Conservation (phyloP, 129 eudicot species). For the Deinandra increscens region DNA sequence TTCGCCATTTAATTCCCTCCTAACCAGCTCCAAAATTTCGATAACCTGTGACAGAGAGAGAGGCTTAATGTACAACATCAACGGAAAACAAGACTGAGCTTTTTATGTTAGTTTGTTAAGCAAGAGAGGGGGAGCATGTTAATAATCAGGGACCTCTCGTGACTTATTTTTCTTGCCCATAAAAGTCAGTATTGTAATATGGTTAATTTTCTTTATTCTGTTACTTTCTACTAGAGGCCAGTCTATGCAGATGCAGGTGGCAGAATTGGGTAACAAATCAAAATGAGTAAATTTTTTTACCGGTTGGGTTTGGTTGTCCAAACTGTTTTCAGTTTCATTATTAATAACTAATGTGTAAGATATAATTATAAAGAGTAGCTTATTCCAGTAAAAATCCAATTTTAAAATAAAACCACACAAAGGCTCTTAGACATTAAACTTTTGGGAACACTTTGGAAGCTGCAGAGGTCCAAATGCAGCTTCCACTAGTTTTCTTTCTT, state of each 20-base stretch:
- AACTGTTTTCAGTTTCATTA: background rate
- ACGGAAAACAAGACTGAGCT: background rate
- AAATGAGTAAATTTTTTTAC: background rate
- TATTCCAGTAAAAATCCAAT: background rate
- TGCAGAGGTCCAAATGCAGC: too few relatives aligned
- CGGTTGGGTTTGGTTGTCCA: background rate
- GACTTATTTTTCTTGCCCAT: background rate
- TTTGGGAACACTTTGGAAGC: background rate
- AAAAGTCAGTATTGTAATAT: background rate
- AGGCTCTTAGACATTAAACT: background rate
- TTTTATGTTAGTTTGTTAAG: background rate
- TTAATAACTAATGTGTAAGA: background rate
- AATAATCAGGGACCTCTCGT: background rate
- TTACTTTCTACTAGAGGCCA: background rate
- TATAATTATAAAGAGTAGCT: background rate
- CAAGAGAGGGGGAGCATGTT: background rate
- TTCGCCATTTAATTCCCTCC: conserved; percentile 73
- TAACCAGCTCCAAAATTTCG: conserved; percentile 68
- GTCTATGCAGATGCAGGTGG: background rate
- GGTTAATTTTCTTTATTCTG: background rate
- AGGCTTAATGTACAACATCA: background rate
- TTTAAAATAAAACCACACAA: background rate
- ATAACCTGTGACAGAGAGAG: conserved; percentile 44
- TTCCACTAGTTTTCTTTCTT: too few relatives aligned
- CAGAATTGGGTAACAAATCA: background rate